These are phyloP conservation scores for Ophiostoma populinum DNA, from an alignment of 2,329 filamentous ascomycete genomes.

Conservation along the genomic window DNA sequence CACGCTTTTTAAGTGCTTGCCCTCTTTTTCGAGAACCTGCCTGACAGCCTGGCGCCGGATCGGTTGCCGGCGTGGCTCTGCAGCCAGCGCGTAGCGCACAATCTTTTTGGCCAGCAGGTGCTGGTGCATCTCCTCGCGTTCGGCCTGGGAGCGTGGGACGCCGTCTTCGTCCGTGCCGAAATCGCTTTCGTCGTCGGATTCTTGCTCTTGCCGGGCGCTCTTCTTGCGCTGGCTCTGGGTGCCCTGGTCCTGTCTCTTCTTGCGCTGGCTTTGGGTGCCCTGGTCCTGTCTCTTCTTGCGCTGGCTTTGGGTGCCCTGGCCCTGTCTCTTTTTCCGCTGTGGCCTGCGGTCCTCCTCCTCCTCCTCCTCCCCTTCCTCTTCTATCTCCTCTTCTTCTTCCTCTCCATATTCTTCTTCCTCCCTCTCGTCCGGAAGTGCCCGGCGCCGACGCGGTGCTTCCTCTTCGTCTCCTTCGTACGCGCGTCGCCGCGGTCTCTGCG, in stretches of 20 bases:
- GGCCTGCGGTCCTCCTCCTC: not conserved
- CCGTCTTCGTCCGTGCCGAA: slow-evolving; percentile 2
- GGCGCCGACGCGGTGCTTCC: slow-evolving; percentile 4
- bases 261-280: not conserved
- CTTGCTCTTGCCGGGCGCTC: not conserved
- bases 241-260: not conserved
- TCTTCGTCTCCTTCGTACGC: slow-evolving; percentile 5
- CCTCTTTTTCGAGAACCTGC: slow-evolving; percentile 54
- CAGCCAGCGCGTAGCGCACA: slow-evolving; percentile 50
- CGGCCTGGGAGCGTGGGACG: slow-evolving; percentile 3
- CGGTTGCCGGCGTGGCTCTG: slow-evolving; percentile 42
- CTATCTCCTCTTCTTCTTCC: not conserved
- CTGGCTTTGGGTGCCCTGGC: not conserved
- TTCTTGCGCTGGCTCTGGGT: not conserved
- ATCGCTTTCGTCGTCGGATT: not conserved
- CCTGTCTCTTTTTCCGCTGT: slow-evolving; percentile 2
- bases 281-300: not conserved
- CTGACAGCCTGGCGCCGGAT: slow-evolving; percentile 45
- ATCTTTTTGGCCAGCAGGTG: slow-evolving; percentile 44
- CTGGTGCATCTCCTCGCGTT: slow-evolving; percentile 21
- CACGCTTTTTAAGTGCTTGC: slow-evolving; percentile 55
- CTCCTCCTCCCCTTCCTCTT: not conserved
- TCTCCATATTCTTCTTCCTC: slow-evolving; percentile 4
- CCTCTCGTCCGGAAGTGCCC: slow-evolving; percentile 4
- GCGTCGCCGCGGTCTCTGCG: slow-evolving; percentile 5